Evolutionary conservation across 2,329 filamentous ascomycete species (phyloP), one percentile per base, ranked within the genome.

Genomic region (Pseudocercospora cruenta): DNA sequence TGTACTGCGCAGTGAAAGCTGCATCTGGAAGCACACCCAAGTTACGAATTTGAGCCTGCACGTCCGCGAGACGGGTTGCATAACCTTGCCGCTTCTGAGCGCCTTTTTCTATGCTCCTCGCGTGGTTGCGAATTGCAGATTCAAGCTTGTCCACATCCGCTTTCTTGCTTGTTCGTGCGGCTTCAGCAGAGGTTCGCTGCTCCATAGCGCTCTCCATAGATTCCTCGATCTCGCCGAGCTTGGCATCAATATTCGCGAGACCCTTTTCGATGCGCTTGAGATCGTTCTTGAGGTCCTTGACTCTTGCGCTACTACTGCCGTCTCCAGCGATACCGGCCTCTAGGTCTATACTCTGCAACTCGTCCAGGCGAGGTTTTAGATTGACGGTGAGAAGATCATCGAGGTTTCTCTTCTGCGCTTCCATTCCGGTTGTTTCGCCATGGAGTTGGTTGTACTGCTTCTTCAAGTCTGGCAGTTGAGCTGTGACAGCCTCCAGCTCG

Each of bases 21-120:
- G 97, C 94, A 68, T 98, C 94, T 0, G 95, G 94, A 16, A 99
- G 85, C 19, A 96, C 94, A 71, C 95, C 95, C 6, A 99, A 84
- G 71, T 97, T 93, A 55, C 94, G 90, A 73, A 99, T 98, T 69
- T 94, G 94, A 75, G 93, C 91, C 67, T 90, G 90, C 69, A 91
- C 92, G 74, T 97, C 93, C 2, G 89, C 87, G 21, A 92, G 90
- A 76, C 93, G 91, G 57, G 90, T 86, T 16, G 88, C 90, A 68
- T 96, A 83, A 3, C 93, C 85, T 12, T 93, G 91, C 77, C 94
- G 95, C 79, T 93, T 93, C 72, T 94, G 91, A 75, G 96, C 90
- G 71, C 90, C 93, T 83, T 94, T 97, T 77, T 97, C 94, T 84
- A 98, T 92, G 58, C 87, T 87, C 80, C 94, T 94, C 80, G 97